Conservation (phyloP, 2,329 filamentous ascomycete species). For the Lasiodiplodia citricola region DNA sequence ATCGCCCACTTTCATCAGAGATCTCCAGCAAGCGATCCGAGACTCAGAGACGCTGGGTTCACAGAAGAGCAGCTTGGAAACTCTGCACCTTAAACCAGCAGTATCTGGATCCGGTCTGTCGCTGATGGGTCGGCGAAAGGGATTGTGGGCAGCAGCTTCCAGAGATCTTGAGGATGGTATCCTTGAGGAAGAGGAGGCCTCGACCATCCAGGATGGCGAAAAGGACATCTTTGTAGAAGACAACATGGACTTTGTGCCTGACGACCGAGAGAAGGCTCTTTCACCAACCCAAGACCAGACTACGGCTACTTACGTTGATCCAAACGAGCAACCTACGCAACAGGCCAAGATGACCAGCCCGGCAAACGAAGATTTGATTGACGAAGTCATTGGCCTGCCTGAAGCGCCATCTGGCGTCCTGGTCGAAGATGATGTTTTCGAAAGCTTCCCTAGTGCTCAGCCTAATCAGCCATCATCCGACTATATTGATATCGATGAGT, state of each 20-base stretch:
- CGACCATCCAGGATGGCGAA: background rate
- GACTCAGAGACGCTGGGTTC: conserved; percentile 37
- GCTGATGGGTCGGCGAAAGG: conserved; percentile 28
- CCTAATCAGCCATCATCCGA: conserved; percentile 2
- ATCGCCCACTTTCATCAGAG: conserved; percentile 42
- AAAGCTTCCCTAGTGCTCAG: conserved; percentile 1
- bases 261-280: background rate
- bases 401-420: background rate
- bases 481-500: conserved; percentile 23
- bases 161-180: conserved; percentile 40
- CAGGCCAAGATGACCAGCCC: background rate
- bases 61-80: background rate
- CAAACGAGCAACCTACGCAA: background rate
- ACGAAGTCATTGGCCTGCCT: background rate
- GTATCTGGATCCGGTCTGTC: background rate
- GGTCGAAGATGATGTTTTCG: background rate
- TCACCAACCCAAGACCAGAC: background rate
- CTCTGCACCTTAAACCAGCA: background rate
- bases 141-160: conserved; percentile 42
- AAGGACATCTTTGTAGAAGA: background rate
- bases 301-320: background rate
- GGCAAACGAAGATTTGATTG: no score
- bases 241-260: background rate
- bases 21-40: conserved; percentile 42
- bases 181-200: conserved; percentile 32